phyloP scores from a whole-genome alignment of 805 yeast species.

The Suhomyces sp. region DNA sequence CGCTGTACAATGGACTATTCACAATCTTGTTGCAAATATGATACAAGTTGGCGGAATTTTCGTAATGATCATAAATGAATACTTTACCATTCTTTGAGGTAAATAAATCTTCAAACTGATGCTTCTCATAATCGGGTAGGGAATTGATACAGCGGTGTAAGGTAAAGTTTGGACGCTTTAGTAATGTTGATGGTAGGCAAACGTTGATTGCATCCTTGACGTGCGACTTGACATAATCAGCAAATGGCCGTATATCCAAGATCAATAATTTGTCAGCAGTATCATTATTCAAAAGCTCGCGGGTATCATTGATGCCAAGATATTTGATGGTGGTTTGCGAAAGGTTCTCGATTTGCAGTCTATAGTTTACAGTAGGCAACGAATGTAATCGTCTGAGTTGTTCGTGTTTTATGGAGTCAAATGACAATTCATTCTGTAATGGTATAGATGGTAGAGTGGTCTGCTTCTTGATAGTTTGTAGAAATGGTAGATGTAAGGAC shows the following conservation, averaged over 20 bases:
- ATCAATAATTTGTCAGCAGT: slow-evolving; percentile 31
- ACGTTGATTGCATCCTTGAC: slow-evolving; percentile 65
- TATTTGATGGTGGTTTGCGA: slow-evolving; percentile 18
- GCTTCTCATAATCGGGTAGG: slow-evolving; percentile 51
- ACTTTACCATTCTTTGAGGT: slow-evolving; percentile 10
- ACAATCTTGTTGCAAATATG: slow-evolving; percentile 50
- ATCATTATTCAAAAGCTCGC: slow-evolving; percentile 11
- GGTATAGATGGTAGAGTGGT: slow-evolving; percentile 20
- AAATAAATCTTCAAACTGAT: slow-evolving; percentile 37
- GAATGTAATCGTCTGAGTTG: slow-evolving; percentile 22
- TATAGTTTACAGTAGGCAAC: slow-evolving; percentile 19
- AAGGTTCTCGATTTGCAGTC: slow-evolving; percentile 20
- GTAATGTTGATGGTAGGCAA: slow-evolving; percentile 84
- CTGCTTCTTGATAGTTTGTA: slow-evolving; percentile 13
- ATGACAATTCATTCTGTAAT: slow-evolving; percentile 12
- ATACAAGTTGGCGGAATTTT: slow-evolving; percentile 38
- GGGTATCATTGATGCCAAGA: slow-evolving; percentile 14
- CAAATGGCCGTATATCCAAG: slow-evolving; percentile 78
- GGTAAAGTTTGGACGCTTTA: slow-evolving; percentile 71
- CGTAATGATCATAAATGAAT: slow-evolving; percentile 47
- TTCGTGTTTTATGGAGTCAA: slow-evolving; percentile 19
- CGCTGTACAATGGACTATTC: slow-evolving; percentile 19
- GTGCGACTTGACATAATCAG: slow-evolving; percentile 62
- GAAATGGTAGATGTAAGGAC: slow-evolving; percentile 1
- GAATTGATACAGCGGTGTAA: slow-evolving; percentile 61